Conservation (phyloP, 2,329 filamentous ascomycete genomes). For the Dactylonectria macrodidyma region DNA sequence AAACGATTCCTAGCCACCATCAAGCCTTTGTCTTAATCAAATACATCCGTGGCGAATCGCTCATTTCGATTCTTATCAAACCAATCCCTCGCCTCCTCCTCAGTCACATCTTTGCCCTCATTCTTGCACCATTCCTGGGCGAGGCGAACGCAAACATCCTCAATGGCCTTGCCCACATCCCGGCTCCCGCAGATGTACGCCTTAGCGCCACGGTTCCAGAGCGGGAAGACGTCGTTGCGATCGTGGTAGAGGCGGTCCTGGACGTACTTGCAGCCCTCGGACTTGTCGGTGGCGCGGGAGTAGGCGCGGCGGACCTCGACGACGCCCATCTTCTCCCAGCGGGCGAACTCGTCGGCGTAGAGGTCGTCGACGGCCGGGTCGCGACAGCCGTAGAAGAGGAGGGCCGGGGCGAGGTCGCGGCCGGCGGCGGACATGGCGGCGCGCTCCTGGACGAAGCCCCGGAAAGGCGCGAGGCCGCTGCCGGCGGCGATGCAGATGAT, state of each 20-base stretch:
- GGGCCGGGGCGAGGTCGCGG: constrained; percentile 68
- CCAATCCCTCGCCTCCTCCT: constrained; percentile 61
- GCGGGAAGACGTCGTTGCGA: constrained; percentile 52
- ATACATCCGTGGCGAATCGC: constrained; percentile 73
- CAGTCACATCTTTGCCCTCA: constrained; percentile 45
- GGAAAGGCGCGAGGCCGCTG: constrained; percentile 74
- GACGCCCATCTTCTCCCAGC: constrained; percentile 65
- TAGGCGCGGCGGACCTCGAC: constrained; percentile 75
- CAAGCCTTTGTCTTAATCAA: constrained; percentile 58
- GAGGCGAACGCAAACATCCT: constrained; percentile 55
- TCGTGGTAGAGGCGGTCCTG: constrained; percentile 60
- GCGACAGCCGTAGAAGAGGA: constrained; percentile 78
- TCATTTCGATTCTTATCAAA: constrained; percentile 67
- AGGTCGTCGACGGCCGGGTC: constrained; percentile 69
- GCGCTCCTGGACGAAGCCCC: constrained; percentile 75
- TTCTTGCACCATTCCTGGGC: constrained; percentile 51
- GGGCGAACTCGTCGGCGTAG: constrained; percentile 70
- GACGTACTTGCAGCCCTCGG: constrained; percentile 64
- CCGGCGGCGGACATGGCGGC: constrained; percentile 66
- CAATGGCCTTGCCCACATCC: constrained; percentile 64
- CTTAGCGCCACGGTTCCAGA: constrained; percentile 64
- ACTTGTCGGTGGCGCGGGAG: constrained; percentile 56
- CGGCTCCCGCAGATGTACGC: constrained; percentile 77
- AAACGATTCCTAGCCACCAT: too few species aligned
- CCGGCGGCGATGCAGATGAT: constrained; percentile 68